These are phyloP conservation scores for Rhynchosporium agropyri DNA, from an alignment of 2,329 filamentous ascomycete genomes.

Conservation along the genomic window DNA sequence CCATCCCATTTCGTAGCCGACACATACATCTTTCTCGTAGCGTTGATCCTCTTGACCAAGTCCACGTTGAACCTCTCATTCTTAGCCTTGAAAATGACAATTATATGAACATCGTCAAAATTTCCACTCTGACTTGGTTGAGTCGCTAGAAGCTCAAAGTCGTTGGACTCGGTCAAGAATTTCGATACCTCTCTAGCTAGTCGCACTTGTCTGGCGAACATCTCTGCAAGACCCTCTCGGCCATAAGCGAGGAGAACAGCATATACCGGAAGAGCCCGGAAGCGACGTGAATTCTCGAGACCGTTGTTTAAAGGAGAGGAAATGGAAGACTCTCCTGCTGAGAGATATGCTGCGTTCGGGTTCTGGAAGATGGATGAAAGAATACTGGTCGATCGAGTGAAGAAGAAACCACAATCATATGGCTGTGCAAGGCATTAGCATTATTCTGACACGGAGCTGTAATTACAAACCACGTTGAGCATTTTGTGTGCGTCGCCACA, in stretches of 20 bases:
- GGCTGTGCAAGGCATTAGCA: slow-evolving; percentile 48
- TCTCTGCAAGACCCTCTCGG: slow-evolving; percentile 63
- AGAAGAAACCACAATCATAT: slow-evolving; percentile 91
- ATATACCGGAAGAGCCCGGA: slow-evolving; percentile 89
- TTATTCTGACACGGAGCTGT: not conserved
- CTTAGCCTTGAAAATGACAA: slow-evolving; percentile 78
- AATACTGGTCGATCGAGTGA: slow-evolving; percentile 64
- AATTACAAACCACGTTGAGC: slow-evolving; percentile 73
- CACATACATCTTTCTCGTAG: slow-evolving; percentile 74
- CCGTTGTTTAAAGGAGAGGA: slow-evolving; percentile 86
- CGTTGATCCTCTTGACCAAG: slow-evolving; percentile 75
- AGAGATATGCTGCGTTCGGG: slow-evolving; percentile 81
- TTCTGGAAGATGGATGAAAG: slow-evolving; percentile 74
- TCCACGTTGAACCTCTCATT: slow-evolving; percentile 63
- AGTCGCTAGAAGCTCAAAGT: slow-evolving; percentile 68
- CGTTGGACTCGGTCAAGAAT: slow-evolving; percentile 61
- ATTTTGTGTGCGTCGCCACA: slow-evolving; percentile 87
- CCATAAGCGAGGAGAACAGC: slow-evolving; percentile 78
- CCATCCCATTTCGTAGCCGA: slow-evolving; percentile 80
- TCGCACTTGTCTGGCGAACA: slow-evolving; percentile 72
- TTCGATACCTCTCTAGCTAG: slow-evolving; percentile 69
- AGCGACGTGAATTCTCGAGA: slow-evolving; percentile 87
- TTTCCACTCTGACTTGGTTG: slow-evolving; percentile 35
- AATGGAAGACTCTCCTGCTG: slow-evolving; percentile 52
- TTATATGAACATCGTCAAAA: slow-evolving; percentile 48